These are phyloP conservation scores for Melastoma malabathricum DNA, from an alignment of 345 rosid genomes.

Conservation along the genomic window DNA sequence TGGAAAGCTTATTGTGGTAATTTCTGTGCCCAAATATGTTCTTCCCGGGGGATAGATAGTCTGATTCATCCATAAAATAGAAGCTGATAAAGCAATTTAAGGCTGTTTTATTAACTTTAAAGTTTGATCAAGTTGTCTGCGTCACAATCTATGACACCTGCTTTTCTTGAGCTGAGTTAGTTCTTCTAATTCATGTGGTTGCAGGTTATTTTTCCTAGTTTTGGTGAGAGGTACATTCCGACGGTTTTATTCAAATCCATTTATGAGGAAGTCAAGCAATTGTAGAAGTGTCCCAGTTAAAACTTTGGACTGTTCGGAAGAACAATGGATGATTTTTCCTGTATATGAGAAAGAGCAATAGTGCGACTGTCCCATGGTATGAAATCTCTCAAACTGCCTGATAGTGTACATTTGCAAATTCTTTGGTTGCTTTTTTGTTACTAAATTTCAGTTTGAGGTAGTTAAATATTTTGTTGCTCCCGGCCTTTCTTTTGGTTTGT, in stretches of 20 bases:
- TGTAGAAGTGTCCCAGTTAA: conserved; percentile 20
- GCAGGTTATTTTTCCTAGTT: conserved; percentile 51
- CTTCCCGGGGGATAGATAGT: no score
- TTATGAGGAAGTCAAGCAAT: conserved; percentile 47
- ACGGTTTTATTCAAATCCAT: conserved; percentile 59
- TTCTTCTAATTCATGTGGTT: neutral
- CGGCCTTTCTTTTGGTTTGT: no score
- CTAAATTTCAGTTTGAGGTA: no score
- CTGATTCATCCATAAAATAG: no score
- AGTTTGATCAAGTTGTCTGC: neutral
- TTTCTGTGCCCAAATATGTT: neutral
- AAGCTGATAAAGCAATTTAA: no score
- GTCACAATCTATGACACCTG: neutral
- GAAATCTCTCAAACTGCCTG: no score
- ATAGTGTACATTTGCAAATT: no score
- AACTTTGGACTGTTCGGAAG: neutral
- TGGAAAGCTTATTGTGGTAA: conserved; percentile 78
- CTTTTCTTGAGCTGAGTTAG: neutral
- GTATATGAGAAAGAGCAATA: neutral
- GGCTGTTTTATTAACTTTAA: neutral
- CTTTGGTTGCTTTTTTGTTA: no score
- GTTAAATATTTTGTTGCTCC: no score
- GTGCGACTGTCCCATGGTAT: no score
- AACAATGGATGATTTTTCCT: neutral
- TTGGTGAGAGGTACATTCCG: conserved; percentile 70